Base-by-base conservation (phyloP, 2,329 filamentous ascomycete species). In the Myrmaecium sp. region DNA sequence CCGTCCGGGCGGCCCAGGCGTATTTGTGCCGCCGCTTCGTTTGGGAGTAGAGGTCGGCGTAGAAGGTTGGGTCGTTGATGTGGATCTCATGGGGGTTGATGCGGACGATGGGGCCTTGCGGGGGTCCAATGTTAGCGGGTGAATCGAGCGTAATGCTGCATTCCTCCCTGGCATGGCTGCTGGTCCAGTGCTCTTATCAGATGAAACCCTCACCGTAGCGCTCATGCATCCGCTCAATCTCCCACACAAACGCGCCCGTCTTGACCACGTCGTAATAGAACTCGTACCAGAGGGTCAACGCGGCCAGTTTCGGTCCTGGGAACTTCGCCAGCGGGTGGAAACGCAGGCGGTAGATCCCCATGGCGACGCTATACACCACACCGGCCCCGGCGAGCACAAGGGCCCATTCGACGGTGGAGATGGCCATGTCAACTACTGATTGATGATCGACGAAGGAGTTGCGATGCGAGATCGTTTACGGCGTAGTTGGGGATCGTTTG, bases 61-160 rank as follows among this genome's bases (percentile, higher is more conserved):
- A 44, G 30, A 49, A 50, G 9, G 35, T 27, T 3, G 40, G 33
- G 21, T 46, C 43, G 4, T 28, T 23, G 22, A 47, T 38, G 14
- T 36, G 43, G 3, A 49, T 28, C 36, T 50, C 45, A 21, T 43
- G 31, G 6, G 45, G 45, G 16, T 37, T 49, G 33, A 49, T 47
- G 17, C 45, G 44, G 4, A 50, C 36, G 7, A 50, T 44, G 2
- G 45, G 45, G 1, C 44, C 44, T 49, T 23, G 17, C 3, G 14
- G 25, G 17, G 23, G 19, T 7, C 5, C 7, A 14, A 2, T 6
- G 10, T 8, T 19, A 9, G 13, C 13, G 5, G 9, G 7, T 14
- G 11, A 7, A 17, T n/a, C 13, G 27, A 21, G 27, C 21, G 26
- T n/a, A n/a, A n/a, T n/a, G n/a, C n/a, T n/a, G n/a, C n/a, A n/a